Base-by-base conservation (phyloP, 139 green algal species). In the Picochlorum sp. region DNA sequence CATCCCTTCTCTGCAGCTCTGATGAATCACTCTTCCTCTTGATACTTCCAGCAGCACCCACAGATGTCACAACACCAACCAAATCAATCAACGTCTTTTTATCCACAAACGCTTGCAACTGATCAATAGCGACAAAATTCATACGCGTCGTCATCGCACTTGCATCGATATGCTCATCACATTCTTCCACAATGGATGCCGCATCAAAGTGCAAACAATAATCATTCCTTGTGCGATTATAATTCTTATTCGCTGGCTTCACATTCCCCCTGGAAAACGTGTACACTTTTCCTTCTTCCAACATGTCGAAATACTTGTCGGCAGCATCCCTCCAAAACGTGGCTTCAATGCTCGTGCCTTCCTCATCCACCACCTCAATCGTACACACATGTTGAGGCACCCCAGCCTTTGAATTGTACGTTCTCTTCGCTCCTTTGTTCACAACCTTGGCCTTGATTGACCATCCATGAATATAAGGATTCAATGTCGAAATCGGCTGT, bases 11-110 rank as follows among this genome's bases (percentile, higher is more conserved):
- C 3, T 66, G 41, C 23, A 96, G 56, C 76, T 96, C 89, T 2
- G 51, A 74, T n/a, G 73, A 61, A 72, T 94, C 86, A 4, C 59
- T 71, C 77, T 94, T 93, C 47, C 90, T 80, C 74, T 94, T 95
- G 16, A 96, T 68, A 6, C 71, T 81, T 61, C 81, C 77, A 38
- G 88, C 41, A 5, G 60, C 30, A 0, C 77, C 79, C 28, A 89
- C 65, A 5, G 34, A 23, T 2, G 73, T 77, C 30, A 94, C 85
- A 20, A 95, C 78, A 0, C 85, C 90, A 49, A 90, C 45, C 44
- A 96, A 65, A 50, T 94, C 86, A 21, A 95, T 77, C 4, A 65
- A 28, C 31, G 80, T 80, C 69, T 90, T 88, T 28, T 80, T 78
- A 49, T 77, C 77, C 1, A 86, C 49, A 45, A 81, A 81, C 3